Evolutionary conservation across 2,329 filamentous ascomycete genomes (phyloP), one percentile per base, ranked within the genome.

Genomic region (Cladosporium oxysporum): DNA sequence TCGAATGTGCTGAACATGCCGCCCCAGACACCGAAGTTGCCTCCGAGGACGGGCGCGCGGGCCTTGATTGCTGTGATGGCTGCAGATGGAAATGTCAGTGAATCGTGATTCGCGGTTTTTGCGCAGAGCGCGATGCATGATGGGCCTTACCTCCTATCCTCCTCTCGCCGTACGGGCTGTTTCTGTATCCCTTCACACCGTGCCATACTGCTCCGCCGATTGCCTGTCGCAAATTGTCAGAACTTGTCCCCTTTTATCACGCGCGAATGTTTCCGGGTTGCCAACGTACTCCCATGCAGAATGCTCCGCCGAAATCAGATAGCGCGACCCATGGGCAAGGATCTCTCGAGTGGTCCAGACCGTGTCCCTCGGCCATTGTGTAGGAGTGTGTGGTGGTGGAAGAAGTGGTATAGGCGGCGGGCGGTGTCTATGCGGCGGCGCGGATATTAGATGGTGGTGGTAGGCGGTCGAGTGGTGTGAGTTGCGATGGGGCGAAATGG

Each of bases 21-120:
- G 77, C 95, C 94, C 94, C 95, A 98, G 66, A 96, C 92, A 74
- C 94, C 94, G 75, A 98, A 99, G 84, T 99, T 99, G 75, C 95
- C 95, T 76, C 95, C 95, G 58, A 98, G 87, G 37, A 98, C 94
- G 2, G 95, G 95, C 50, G 95, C 95, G 77, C 95, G 91, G 77
- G 95, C 93, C 85, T 99, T 99, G 82, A 99, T 93, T 67, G 95
- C 95, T 74, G 94, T 97, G 81, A 99, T 86, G 72, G 95, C 82
- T 79, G 67, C n/a, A 18, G 23, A 26, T 50, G 29, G 21, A 47
- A 8, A 4, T 37, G 59, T 66, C 37, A 67, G 55, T 53, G 60
- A 14, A 14, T 21, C 2, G 37, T 44, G 26, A 8, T 58, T 29
- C 23, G 6, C 14, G n/a, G 29, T 8, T 10, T 23, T 26, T 47